Base-by-base conservation (phyloP, 1,284 basidiomycete species). In the Leccinum pachyderme region DNA sequence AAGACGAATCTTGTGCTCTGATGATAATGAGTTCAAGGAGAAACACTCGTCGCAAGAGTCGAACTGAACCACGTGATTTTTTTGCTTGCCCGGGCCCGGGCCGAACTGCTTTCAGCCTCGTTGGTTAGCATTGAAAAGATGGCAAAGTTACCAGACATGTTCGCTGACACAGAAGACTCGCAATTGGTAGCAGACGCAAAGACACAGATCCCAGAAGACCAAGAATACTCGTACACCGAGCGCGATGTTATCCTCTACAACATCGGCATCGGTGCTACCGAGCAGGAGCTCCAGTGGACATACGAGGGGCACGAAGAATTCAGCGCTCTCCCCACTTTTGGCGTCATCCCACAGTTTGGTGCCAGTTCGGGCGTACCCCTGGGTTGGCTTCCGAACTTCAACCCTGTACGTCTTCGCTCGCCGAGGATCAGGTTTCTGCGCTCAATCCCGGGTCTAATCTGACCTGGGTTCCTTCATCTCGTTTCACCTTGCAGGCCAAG, bases 221-320 rank as follows among this genome's bases (percentile, higher is more conserved):
- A 79, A 44, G 82, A 86, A 45, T 95, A 82, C 74, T 77, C 72
- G 28, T 99, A 91, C 75, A 84, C 84, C 9, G 94, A 97, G 75
- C 83, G 91, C 35, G 96, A 99, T 68, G 84, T 98, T 41, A 91
- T 98, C 62, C 79, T 99, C 18, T 99, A 99, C 79, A 98, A 98
- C 75, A 79, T 99, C 32, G 95, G 96, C 51, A 76, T 99, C 47
- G 97, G 96, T n/a, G 96, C 95, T 18, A 95, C 88, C 5, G 94
- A 90, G 72, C 85, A 90, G 68, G 94, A 99, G 60, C 82, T 98
- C 25, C 83, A 94, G 63, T 95, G 93, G 86, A 87, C 88, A 4
- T 99, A 87, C 67, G 97, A 99, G 76, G 86, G 87, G 54, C 81
- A 92, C 67, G 92, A 95, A 51, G 80, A 88, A 28, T 99, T 99